Evolutionary conservation across 345 rosid genomes (phyloP).

Genomic region (Lumnitzera littorea): DNA sequence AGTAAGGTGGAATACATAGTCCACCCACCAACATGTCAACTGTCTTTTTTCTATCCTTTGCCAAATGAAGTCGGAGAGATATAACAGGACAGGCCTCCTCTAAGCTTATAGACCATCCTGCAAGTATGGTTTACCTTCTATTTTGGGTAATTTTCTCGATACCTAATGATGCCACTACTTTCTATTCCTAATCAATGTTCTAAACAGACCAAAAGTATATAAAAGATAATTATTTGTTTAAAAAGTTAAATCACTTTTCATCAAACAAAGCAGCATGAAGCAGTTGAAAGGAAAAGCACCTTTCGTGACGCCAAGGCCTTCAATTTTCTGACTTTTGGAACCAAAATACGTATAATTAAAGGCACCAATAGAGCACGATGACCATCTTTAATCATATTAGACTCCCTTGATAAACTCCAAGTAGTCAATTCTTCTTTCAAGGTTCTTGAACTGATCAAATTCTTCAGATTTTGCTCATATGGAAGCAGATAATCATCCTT

Average conservation of each 20-base stretch:
- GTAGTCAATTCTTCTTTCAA: constrained; percentile 80
- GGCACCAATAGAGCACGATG: constrained; percentile 62
- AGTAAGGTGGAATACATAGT: too few species aligned
- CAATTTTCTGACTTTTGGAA: constrained; percentile 82
- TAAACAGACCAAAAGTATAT: constrained; percentile 2
- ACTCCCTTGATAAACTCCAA: constrained; percentile 74
- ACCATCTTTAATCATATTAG: constrained; percentile 41
- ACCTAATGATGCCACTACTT: background rate
- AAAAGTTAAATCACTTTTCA: background rate
- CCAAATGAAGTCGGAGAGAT: too few species aligned
- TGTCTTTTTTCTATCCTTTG: too few species aligned
- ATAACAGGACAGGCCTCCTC: too few species aligned
- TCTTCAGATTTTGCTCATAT: constrained; percentile 65
- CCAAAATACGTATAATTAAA: constrained; percentile 53
- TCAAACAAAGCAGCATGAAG: constrained; percentile 4
- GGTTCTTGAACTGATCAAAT: constrained; percentile 60
- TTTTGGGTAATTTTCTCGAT: too few species aligned
- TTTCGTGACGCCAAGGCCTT: constrained; percentile 77
- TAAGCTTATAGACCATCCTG: too few species aligned
- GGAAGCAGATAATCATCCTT: constrained; percentile 67
- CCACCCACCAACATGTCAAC: too few species aligned
- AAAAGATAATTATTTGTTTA: constrained; percentile 1
- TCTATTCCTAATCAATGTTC: too few species aligned
- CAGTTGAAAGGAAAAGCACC: constrained; percentile 31
- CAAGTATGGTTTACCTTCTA: too few species aligned